Base-by-base conservation (phyloP, 169 alveolate species). In the Toxoplasma gondii region DNA sequence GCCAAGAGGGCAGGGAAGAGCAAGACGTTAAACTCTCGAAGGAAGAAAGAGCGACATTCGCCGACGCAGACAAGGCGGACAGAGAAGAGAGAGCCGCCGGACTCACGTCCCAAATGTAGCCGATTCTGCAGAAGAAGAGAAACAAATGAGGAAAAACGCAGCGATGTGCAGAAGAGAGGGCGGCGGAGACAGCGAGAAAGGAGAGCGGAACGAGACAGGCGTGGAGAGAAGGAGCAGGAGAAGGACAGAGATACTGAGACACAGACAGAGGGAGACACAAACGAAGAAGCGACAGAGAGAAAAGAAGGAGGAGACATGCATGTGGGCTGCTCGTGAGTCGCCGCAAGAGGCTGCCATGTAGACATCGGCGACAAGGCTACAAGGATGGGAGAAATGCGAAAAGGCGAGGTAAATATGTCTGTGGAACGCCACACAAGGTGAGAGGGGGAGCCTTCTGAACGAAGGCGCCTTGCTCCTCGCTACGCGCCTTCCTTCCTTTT, bases 91-190 rank as follows among this genome's bases (percentile, higher is more conserved):
- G 67, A 27, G 90, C 53, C 4, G 90, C 53, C 17, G 53, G 44
- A 36, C 90, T 82, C 90, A 82, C 90, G 67, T 82, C 90, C 90
- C 90, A 82, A 24, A 36, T 82, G 67, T 82, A 82, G 24, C 69
- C 22, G 0, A 82, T 41, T 49, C 90, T 82, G 67, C 27, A 82
- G 67, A 38, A 34, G 38, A 12, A 19, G 12, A 82, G 41, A 82
- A 38, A 29, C 45, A 81, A 34, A 78, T 16, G 86, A n/a, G 22
- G 41, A 64, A 27, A 64, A 17, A 27, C 17, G 78, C 78, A 17
- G 34, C 82, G 82, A 69, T 9, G 34, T 7, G 17, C 2, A 69
- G 82, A 22, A 9, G 43, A 22, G 17, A 31, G 58, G 58, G 22
- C 34, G 17, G 34, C 7, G 5, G 39, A 69, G 82, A 69, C 43